These are phyloP conservation scores for Ophiostoma triangulosporum DNA, from an alignment of 2,329 filamentous ascomycete species.

Conservation along the genomic window DNA sequence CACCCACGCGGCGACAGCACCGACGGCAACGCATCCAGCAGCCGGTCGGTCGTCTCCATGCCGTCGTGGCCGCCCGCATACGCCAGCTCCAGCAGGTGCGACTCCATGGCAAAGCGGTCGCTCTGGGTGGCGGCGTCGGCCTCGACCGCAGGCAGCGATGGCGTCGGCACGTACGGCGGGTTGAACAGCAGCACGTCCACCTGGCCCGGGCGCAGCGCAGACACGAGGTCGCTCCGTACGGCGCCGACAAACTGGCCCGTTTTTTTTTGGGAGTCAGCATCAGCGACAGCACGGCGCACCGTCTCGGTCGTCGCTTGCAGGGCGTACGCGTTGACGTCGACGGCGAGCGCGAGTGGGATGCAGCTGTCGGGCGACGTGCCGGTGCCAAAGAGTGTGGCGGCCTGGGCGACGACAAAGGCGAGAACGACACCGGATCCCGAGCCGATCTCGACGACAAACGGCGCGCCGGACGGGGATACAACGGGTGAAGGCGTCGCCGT, in stretches of 20 bases:
- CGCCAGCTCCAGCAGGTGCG: constrained; percentile 67
- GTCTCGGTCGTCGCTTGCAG: constrained; percentile 65
- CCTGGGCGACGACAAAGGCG: constrained; percentile 70
- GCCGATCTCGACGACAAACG: constrained; percentile 72
- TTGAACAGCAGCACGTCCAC: constrained; percentile 92
- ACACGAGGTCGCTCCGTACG: constrained; percentile 55
- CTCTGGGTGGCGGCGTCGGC: neutral
- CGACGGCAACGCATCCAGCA: constrained; percentile 55
- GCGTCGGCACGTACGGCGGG: constrained; percentile 88
- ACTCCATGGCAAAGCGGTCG: constrained; percentile 59
- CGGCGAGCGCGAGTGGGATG: constrained; percentile 53
- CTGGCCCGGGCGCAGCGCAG: constrained; percentile 40
- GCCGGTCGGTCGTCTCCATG: constrained; percentile 81
- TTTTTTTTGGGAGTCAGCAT: constrained; percentile 11
- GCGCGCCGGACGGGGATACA: constrained; percentile 23
- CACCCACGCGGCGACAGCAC: constrained; percentile 56
- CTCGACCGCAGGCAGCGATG: constrained; percentile 47
- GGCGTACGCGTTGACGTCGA: constrained; percentile 78
- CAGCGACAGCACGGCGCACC: constrained; percentile 32
- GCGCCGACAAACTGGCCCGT: constrained; percentile 47
- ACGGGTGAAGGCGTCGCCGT: constrained; percentile 3
- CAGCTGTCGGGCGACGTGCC: constrained; percentile 28
- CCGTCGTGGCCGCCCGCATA: constrained; percentile 83
- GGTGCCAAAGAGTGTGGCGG: constrained; percentile 52
- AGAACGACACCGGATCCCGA: constrained; percentile 90